Percentiles rank a stretch among this genome's conserved stretches.
Conservation (phyloP, 2,329 filamentous ascomycete genomes). For the Ambrosiella cleistominuta region DNA sequence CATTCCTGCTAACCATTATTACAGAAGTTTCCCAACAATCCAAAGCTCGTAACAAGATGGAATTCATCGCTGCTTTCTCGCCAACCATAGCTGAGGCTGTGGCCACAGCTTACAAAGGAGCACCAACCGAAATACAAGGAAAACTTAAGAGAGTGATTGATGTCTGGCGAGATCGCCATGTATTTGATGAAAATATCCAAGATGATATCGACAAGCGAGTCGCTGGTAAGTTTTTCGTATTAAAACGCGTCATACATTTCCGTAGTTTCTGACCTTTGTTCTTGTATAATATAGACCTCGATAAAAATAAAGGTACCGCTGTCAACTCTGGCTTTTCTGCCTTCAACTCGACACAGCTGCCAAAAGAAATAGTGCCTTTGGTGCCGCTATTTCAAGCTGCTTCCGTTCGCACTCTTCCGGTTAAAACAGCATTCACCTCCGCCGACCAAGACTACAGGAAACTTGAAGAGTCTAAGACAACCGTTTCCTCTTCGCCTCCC, state of each 20-base stretch:
- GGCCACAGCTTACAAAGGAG: slow-evolving; percentile 75
- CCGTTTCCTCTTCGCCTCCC: slow-evolving; percentile 57
- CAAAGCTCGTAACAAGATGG: slow-evolving; percentile 77
- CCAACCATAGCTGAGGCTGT: slow-evolving; percentile 87
- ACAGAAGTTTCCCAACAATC: slow-evolving; percentile 91
- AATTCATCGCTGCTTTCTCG: slow-evolving; percentile 82
- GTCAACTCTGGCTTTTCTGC: slow-evolving; percentile 33
- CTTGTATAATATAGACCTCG: slow-evolving; percentile 32
- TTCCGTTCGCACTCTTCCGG: slow-evolving; percentile 51
- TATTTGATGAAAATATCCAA: slow-evolving; percentile 70
- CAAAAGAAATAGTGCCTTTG: slow-evolving; percentile 61
- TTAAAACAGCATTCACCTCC: slow-evolving; percentile 47
- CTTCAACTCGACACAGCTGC: slow-evolving; percentile 40
- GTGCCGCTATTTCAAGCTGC: slow-evolving; percentile 56
- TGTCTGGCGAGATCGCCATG: slow-evolving; percentile 74
- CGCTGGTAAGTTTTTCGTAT: slow-evolving; percentile 40
- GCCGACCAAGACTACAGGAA: slow-evolving; percentile 75
- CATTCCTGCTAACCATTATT: background rate
- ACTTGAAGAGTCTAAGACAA: slow-evolving; percentile 49
- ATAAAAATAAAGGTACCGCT: slow-evolving; percentile 38
- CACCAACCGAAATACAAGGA: slow-evolving; percentile 66
- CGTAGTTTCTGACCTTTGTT: slow-evolving; percentile 13
- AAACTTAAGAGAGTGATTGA: slow-evolving; percentile 82
- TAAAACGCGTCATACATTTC: background rate
- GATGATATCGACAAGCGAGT: slow-evolving; percentile 63